Evolutionary conservation across 2,329 filamentous ascomycete genomes (phyloP), one percentile per base, ranked within the genome.

Genomic region (Penicillium polonicum): DNA sequence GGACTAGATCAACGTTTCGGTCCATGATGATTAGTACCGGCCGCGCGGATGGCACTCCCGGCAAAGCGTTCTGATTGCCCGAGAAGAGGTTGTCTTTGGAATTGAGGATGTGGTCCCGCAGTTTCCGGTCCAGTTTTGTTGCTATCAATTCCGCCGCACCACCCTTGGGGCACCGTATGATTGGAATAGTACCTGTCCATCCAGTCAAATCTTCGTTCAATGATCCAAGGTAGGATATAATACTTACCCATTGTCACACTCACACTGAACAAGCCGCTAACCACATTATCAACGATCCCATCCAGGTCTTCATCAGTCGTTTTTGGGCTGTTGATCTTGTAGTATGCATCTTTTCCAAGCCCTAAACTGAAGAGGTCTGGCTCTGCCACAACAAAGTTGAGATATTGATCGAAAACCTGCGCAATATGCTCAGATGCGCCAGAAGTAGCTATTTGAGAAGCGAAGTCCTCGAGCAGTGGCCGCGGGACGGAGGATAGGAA

Each of bases 21-120:
- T 99, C 94, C 48, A 97, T 88, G 52, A 99, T 89, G 64, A 99
- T 86, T 45, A 99, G 85, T 0, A 97, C 91, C 0, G 95, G 94
- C 48, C 95, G 82, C 25, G 91, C 90, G 9, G 87, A 85, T 2
- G 88, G 84, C 0, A 89, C 88, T 17, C 84, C 82, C 1, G 82
- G 74, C 7, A 82, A 77, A n/a, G 86, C 81, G 60, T 89, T 83
- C 51, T 87, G 82, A 57, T 75, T 78, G 41, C 79, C 77, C 0
- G 92, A 95, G 74, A 99, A 99, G 5, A 99, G 84, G 70, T 97
- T 97, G 72, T 97, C 93, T 79, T 97, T 97, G 13, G 93, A 96
- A 76, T 97, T 97, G 62, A 99, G 83, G 52, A 97, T 90, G 73
- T 99, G 94, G 70, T 99, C 94, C 69, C 94, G 88, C 23, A 99